phyloP scores from a whole-genome alignment of 495 filamentous ascomycete genomes.

The Cercophora scortea region DNA sequence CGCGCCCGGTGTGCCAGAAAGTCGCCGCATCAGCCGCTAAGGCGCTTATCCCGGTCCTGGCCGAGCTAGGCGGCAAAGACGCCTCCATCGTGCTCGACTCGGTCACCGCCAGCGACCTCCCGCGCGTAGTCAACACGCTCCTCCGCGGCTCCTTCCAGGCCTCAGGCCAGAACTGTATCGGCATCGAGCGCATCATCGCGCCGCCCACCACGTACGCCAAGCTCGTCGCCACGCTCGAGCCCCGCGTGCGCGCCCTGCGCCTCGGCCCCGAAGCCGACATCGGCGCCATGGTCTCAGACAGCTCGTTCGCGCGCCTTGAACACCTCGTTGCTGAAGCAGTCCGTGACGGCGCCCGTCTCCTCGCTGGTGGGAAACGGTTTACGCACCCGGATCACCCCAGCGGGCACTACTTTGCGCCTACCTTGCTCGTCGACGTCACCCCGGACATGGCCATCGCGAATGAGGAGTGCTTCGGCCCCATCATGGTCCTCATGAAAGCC shows the following conservation, averaged over 20 bases:
- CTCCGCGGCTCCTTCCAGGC: constrained; percentile 92
- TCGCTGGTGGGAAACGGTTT: constrained; percentile 70
- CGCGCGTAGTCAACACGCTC: constrained; percentile 67
- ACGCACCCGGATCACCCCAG: constrained; percentile 59
- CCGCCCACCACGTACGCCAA: constrained; percentile 63
- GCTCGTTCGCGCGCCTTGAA: constrained; percentile 63
- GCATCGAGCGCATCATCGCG: constrained; percentile 87
- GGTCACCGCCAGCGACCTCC: constrained; percentile 50
- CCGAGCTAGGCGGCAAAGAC: constrained; percentile 95
- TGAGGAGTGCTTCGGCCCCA: constrained; percentile 85
- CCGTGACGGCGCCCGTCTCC: constrained; percentile 63
- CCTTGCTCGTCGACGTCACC: constrained; percentile 78
- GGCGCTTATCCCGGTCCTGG: constrained; percentile 69
- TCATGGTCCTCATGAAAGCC: constrained; percentile 77
- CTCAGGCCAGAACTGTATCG: constrained; percentile 97
- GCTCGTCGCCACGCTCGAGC: constrained; percentile 62
- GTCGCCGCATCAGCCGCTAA: constrained; percentile 83
- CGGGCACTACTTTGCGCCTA: constrained; percentile 89
- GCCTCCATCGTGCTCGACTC: constrained; percentile 87
- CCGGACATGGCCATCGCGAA: constrained; percentile 75
- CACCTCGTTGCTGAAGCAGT: constrained; percentile 70
- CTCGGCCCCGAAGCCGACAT: constrained; percentile 62
- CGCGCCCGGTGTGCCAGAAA: constrained; percentile 73
- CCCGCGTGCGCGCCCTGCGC: constrained; percentile 63
- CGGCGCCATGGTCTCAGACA: constrained; percentile 80